Percentiles rank a stretch among this genome's conserved stretches.
phyloP scores from a whole-genome alignment of 2,329 filamentous ascomycete genomes.

The Myrmaecium sp. region DNA sequence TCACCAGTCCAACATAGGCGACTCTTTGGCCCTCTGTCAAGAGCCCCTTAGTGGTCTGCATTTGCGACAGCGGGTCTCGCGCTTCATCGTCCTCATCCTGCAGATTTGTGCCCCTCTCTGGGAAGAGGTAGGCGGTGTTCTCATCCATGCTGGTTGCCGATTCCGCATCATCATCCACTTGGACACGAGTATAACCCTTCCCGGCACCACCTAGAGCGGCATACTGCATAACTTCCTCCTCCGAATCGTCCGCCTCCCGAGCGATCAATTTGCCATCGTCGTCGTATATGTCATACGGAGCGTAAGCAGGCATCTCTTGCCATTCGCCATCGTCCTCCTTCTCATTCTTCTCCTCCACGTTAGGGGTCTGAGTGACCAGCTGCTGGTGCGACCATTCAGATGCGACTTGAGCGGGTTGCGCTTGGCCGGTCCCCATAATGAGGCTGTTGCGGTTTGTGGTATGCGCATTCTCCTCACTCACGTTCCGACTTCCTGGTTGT shows the following conservation, averaged over 20 bases:
- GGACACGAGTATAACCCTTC: slow-evolving; percentile 89
- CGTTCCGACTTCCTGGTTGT: too few relatives aligned
- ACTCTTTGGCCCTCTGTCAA: slow-evolving; percentile 91
- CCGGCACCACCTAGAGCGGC: slow-evolving; percentile 70
- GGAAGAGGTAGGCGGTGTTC: slow-evolving; percentile 91
- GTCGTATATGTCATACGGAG: slow-evolving; percentile 87
- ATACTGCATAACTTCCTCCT: slow-evolving; percentile 56
- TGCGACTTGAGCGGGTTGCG: too few relatives aligned
- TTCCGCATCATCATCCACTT: slow-evolving; percentile 84
- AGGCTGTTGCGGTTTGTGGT: too few relatives aligned
- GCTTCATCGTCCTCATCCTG: slow-evolving; percentile 57
- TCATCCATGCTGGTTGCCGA: slow-evolving; percentile 95
- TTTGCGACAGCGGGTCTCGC: slow-evolving; percentile 68
- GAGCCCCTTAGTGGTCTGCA: slow-evolving; percentile 90
- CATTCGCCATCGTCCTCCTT: slow-evolving; percentile 53
- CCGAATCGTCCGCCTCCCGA: slow-evolving; percentile 52
- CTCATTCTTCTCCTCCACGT: slow-evolving; percentile 30
- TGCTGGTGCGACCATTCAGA: slow-evolving; percentile 92
- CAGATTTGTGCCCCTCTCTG: slow-evolving; percentile 46
- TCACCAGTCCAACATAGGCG: slow-evolving; percentile 82
- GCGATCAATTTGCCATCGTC: slow-evolving; percentile 81
- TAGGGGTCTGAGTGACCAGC: slow-evolving; percentile 35
- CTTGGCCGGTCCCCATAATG: too few relatives aligned
- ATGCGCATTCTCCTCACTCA: too few relatives aligned
- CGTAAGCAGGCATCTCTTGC: slow-evolving; percentile 90